Evolutionary conservation across 495 filamentous ascomycete species (phyloP).

Genomic region (Sporormia fimetaria): DNA sequence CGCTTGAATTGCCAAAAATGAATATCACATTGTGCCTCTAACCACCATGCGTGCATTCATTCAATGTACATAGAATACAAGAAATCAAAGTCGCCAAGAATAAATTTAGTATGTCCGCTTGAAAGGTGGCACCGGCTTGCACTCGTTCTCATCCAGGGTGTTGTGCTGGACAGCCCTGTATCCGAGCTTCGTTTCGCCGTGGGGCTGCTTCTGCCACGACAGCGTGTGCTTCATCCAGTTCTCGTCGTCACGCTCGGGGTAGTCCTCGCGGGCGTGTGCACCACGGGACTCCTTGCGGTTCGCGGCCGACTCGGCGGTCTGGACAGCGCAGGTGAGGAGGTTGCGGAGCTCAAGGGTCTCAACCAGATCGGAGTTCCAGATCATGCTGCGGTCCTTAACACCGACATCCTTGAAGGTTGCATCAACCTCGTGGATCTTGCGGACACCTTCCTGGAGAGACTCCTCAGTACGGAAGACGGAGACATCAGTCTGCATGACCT

Average conservation of each 20-base stretch:
- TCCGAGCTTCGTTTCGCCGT: constrained; percentile 30
- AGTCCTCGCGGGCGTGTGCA: constrained; percentile 92
- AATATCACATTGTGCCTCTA: too few relatives aligned
- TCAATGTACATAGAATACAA: constrained; percentile 26
- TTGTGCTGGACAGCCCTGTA: constrained; percentile 29
- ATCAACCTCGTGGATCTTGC: constrained; percentile 70
- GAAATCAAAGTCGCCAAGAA: not conserved
- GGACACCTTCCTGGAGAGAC: constrained; percentile 73
- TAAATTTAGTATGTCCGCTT: constrained; percentile 32
- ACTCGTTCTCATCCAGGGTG: constrained; percentile 37
- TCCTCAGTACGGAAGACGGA: constrained; percentile 95
- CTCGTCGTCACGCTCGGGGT: constrained; percentile 79
- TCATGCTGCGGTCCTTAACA: constrained; percentile 97
- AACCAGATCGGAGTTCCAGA: constrained; percentile 96
- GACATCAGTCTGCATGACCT: constrained; percentile 94
- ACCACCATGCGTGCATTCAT: too few relatives aligned
- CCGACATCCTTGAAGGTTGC: constrained; percentile 66
- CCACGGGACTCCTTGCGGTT: constrained; percentile 91
- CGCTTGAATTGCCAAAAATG: too few relatives aligned
- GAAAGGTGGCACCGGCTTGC: constrained; percentile 35
- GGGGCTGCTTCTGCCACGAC: constrained; percentile 71
- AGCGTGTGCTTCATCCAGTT: constrained; percentile 99
- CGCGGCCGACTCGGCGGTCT: constrained; percentile 77
- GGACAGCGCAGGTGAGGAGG: constrained; percentile 84
- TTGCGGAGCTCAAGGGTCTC: constrained; percentile 93